These are phyloP conservation scores for Tylopilus vinaceipallidus DNA, from an alignment of 768 basidiomycete genomes.

Conservation along the genomic window DNA sequence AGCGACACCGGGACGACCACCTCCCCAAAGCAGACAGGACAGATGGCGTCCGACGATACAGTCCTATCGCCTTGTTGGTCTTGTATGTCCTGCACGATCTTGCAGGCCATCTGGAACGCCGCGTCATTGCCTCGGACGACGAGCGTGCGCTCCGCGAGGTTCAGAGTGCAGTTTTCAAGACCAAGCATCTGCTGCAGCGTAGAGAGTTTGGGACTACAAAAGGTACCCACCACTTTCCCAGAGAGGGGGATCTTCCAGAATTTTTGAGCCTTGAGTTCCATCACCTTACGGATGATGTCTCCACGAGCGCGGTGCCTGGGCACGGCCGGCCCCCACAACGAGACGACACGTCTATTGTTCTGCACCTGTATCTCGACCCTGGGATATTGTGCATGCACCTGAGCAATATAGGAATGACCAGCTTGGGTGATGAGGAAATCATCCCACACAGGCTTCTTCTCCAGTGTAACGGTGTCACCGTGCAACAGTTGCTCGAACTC, in stretches of 20 bases:
- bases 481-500: slow-evolving; percentile 60
- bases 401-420: slow-evolving; percentile 45
- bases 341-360: slow-evolving; percentile 40
- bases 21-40: slow-evolving; percentile 71
- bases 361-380: slow-evolving; percentile 47
- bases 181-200: slow-evolving; percentile 52
- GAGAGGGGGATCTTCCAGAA: slow-evolving; percentile 46
- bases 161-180: slow-evolving; percentile 52
- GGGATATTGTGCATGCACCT: slow-evolving; percentile 38
- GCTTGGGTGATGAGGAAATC: slow-evolving; percentile 47
- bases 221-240: slow-evolving; percentile 42
- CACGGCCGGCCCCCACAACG: slow-evolving; percentile 49
- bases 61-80: slow-evolving; percentile 29
- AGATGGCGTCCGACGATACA: slow-evolving; percentile 31
- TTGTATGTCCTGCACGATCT: slow-evolving; percentile 41
- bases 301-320: slow-evolving; percentile 43
- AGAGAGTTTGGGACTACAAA: slow-evolving; percentile 46
- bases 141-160: slow-evolving; percentile 42
- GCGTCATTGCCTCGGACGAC: slow-evolving; percentile 54
- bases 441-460: slow-evolving; percentile 63
- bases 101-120: slow-evolving; percentile 34
- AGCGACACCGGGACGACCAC: slow-evolving; percentile 51
- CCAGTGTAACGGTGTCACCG: slow-evolving; percentile 55
- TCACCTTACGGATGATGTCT: slow-evolving; percentile 47
- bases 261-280: slow-evolving; percentile 41